Percentiles rank a stretch among this genome's conserved stretches.
Conservation (phyloP, 179 eudicot genomes). For the Pouteria campechiana region DNA sequence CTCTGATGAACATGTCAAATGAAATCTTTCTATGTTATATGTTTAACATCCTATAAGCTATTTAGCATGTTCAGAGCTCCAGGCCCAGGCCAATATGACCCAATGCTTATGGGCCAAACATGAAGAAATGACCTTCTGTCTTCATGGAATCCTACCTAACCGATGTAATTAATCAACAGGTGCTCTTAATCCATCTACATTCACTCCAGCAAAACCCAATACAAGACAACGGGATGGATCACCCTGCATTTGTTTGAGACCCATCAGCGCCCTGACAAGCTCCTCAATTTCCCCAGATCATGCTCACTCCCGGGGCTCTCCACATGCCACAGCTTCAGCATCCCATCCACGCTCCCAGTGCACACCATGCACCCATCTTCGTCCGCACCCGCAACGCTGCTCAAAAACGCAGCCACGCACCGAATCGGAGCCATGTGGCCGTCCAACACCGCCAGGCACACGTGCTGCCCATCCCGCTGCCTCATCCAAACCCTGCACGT, state of each 20-base stretch:
- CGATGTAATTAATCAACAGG: background rate
- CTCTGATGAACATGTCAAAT: no score
- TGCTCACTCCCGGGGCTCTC: background rate
- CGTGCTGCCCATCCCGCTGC: slow-evolving; percentile 23
- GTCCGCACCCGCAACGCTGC: background rate
- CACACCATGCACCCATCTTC: slow-evolving; percentile 23
- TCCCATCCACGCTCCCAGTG: slow-evolving; percentile 28
- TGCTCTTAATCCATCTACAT: background rate
- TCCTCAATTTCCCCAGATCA: background rate
- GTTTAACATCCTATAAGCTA: no score
- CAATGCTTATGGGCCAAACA: no score
- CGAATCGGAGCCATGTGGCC: slow-evolving; percentile 32
- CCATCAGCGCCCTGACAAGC: background rate
- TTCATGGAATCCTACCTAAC: no score
- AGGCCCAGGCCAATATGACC: no score
- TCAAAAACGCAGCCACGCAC: slow-evolving; percentile 13
- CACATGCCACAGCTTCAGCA: slow-evolving; percentile 31
- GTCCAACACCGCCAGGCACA: slow-evolving; percentile 20
- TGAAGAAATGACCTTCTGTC: no score
- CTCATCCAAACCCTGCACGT: slow-evolving; percentile 27
- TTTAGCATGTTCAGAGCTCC: no score
- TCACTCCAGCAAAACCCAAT: background rate
- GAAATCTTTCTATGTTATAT: no score
- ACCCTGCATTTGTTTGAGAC: slow-evolving; percentile 4
- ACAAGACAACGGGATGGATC: background rate